Evolutionary conservation across 371 early-diverging fungal genomes (phyloP).

Genomic region (Lichtheimia ramosa): DNA sequence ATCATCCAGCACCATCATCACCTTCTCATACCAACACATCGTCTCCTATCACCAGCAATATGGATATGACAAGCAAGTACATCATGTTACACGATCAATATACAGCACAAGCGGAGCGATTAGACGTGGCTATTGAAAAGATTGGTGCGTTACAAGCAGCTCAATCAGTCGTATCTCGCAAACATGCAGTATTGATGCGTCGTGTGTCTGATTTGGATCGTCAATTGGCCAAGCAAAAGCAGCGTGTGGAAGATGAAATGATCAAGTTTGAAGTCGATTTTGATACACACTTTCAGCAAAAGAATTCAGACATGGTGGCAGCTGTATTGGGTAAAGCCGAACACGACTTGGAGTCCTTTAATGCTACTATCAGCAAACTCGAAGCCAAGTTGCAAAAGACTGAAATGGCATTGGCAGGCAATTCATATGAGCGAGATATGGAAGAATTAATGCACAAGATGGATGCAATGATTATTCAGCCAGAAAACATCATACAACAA

Average conservation of each 20-base stretch:
- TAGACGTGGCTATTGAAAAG: slow-evolving; percentile 7
- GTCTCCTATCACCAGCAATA: not conserved
- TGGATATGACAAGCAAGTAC: not conserved
- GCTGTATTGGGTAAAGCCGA: slow-evolving; percentile 10
- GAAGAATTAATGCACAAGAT: slow-evolving; percentile 23
- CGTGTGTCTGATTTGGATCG: slow-evolving; percentile 14
- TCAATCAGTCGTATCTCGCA: slow-evolving; percentile 6
- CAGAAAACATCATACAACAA: slow-evolving; percentile 7
- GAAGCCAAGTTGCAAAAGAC: slow-evolving; percentile 26
- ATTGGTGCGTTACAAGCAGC: not conserved
- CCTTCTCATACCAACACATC: not conserved
- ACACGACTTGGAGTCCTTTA: slow-evolving; percentile 22
- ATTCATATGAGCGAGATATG: slow-evolving; percentile 13
- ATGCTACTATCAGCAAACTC: slow-evolving; percentile 19
- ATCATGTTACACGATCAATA: slow-evolving; percentile 3
- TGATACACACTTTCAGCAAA: slow-evolving; percentile 6
- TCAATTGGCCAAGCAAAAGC: slow-evolving; percentile 10
- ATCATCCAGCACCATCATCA: not conserved
- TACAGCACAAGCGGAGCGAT: slow-evolving; percentile 8
- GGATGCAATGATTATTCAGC: slow-evolving; percentile 23
- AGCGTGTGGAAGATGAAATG: slow-evolving; percentile 12
- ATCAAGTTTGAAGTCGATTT: slow-evolving; percentile 9
- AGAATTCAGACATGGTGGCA: not conserved
- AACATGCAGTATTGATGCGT: slow-evolving; percentile 10
- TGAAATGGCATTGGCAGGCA: slow-evolving; percentile 20